phyloP scores from a whole-genome alignment of 768 basidiomycete species.

The Tricholoma sp. region DNA sequence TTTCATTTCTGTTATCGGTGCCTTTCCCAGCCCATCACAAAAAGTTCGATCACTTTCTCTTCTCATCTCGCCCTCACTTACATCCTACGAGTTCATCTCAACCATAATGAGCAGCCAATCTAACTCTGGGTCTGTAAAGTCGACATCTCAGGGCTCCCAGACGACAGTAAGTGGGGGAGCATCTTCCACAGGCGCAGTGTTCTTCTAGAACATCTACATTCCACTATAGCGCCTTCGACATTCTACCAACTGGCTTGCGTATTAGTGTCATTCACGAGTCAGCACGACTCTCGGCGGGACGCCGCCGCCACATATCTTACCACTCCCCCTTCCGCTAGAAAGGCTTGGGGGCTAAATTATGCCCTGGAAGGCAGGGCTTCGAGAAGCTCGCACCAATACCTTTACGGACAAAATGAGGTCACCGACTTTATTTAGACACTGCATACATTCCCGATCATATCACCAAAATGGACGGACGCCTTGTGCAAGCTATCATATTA shows the following conservation, averaged over 20 bases:
- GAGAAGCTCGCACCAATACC: slow-evolving; percentile 13
- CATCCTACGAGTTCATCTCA: slow-evolving; percentile 8
- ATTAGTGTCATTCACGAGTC: slow-evolving; percentile 4
- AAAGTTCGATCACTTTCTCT: slow-evolving; percentile 5
- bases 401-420: slow-evolving; percentile 10
- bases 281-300: slow-evolving; percentile 5
- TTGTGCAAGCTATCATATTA: slow-evolving; percentile 6
- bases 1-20: slow-evolving; percentile 14
- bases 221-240: slow-evolving; percentile 13
- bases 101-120: slow-evolving; percentile 35
- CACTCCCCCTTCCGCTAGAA: slow-evolving; percentile 1
- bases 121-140: slow-evolving; percentile 33
- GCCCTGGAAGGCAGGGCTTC: not conserved
- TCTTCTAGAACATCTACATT: slow-evolving; percentile 43
- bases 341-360: not conserved
- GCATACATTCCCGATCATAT: slow-evolving; percentile 8
- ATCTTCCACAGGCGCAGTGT: slow-evolving; percentile 46
- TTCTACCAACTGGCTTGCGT: not conserved
- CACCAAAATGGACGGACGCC: slow-evolving; percentile 25
- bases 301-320: slow-evolving; percentile 6
- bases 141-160: slow-evolving; percentile 28
- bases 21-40: slow-evolving; percentile 3
- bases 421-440: slow-evolving; percentile 13
- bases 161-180: slow-evolving; percentile 47
- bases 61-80: slow-evolving; percentile 1